Evolutionary conservation across 371 early-diverging fungal species (phyloP).

Genomic region (Coemansia linderi): DNA sequence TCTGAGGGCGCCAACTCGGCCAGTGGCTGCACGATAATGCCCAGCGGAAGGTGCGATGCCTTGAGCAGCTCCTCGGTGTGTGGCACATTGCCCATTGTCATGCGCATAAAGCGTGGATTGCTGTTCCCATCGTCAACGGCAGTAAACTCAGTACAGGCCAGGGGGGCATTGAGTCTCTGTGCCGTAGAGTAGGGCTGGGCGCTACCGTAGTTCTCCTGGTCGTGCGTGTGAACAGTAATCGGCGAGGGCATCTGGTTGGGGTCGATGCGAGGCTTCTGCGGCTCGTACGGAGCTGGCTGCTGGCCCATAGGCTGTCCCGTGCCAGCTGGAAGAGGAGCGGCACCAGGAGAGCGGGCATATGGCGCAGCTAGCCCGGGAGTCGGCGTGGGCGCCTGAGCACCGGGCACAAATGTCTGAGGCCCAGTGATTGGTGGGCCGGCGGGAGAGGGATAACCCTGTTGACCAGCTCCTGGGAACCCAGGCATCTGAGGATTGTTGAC

Average conservation of each 20-base stretch:
- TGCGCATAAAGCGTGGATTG: conserved; percentile 90
- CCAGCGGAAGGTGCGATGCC: conserved; percentile 80
- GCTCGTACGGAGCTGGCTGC: conserved; percentile 44
- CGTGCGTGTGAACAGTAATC: conserved; percentile 73
- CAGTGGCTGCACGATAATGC: conserved; percentile 88
- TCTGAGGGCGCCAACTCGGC: conserved; percentile 77
- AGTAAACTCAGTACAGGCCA: conserved; percentile 75
- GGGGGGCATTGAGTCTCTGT: conserved; percentile 66
- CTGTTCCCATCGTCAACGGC: conserved; percentile 91
- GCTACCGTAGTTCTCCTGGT: conserved; percentile 68
- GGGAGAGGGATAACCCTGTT: conserved; percentile 28
- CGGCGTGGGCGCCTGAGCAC: conserved; percentile 39
- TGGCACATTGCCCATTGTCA: conserved; percentile 84
- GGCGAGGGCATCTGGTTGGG: conserved; percentile 94
- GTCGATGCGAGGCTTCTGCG: conserved; percentile 76
- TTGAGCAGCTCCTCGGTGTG: conserved; percentile 73
- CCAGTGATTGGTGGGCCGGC: conserved; percentile 35
- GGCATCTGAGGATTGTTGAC: conserved; percentile 13
- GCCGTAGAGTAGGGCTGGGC: conserved; percentile 73
- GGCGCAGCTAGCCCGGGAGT: conserved; percentile 19
- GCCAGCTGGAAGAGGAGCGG: conserved; percentile 7
- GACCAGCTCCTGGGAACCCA: conserved; percentile 27
- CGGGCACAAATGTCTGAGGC: conserved; percentile 50
- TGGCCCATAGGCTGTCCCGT: conserved; percentile 23
- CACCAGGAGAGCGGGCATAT: conserved; percentile 32